A percentile compares a stretch with the other conserved stretches of the same genome.
Conservation (phyloP, 2,329 filamentous ascomycete species). For the Tolypocladium guangdongense region DNA sequence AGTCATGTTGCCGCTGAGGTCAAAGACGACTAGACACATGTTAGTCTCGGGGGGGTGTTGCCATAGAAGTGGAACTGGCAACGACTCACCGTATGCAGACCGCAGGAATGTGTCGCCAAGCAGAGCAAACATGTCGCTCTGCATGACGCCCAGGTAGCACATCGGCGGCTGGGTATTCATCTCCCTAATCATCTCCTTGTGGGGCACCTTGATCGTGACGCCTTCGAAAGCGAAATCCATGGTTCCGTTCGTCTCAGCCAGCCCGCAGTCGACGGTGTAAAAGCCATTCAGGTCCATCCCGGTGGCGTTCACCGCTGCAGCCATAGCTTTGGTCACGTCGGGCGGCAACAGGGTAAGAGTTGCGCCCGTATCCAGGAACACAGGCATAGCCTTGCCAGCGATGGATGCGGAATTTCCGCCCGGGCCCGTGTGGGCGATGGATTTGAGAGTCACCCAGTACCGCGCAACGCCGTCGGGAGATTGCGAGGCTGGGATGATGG, state of each 20-base stretch:
- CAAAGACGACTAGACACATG: conserved; percentile 32
- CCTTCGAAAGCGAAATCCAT: conserved; percentile 39
- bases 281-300: conserved; percentile 29
- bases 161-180: conserved; percentile 11
- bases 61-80: background rate
- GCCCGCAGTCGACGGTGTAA: conserved; percentile 33
- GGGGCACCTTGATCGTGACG: conserved; percentile 37
- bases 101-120: conserved; percentile 44
- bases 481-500: conserved; percentile 44
- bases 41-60: background rate
- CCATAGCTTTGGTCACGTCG: conserved; percentile 37
- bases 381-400: conserved; percentile 31
- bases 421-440: conserved; percentile 30
- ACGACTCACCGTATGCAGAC: conserved; percentile 34
- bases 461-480: conserved; percentile 43
- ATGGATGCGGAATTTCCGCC: conserved; percentile 15
- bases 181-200: conserved; percentile 32
- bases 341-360: conserved; percentile 57
- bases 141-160: conserved; percentile 40
- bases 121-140: conserved; percentile 35
- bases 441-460: conserved; percentile 41
- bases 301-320: conserved; percentile 34
- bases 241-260: conserved; percentile 28
- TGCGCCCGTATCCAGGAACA: conserved; percentile 61
- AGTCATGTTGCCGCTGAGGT: conserved; percentile 35